Base-by-base conservation (phyloP, 305 asterid genomes). In the Euphrasia arctica region DNA sequence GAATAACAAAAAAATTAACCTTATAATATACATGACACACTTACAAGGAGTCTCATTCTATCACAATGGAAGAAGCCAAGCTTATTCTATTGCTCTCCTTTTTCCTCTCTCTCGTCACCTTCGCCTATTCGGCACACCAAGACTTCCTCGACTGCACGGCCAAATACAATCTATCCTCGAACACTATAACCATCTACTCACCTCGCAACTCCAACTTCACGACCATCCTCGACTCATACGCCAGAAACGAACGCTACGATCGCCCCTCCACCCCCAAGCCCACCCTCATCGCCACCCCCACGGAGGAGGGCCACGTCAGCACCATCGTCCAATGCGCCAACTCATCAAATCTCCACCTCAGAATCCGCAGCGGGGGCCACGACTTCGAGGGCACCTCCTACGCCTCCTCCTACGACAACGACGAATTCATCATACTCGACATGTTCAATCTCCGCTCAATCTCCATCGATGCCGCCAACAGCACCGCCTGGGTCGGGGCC, bases 311-410 rank as follows among this genome's bases (percentile, higher is more conserved):
- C 13, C 54, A 48, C 1, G 54, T 48, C 54, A 12, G 54, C 54
- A 14, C 54, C 54, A 14, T 1, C 18, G 54, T 48, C 54, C 3
- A 0, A 18, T 49, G 18, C 7, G 22, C 54, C 1, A 11, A 1
- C 2, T 1, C 18, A 4, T 10, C 54, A 8, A 49, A 49, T 1
- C 6, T 81, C 57, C 81, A 68, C 8, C 74, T 85, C 39, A 80
- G 69, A 59, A 75, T 78, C 58, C 75, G 88, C 18, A 85, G 91
- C 54, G 91, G 91, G 0, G 88, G 91, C 43, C 91, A 82, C 25
- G 87, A 84, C 54, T 81, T 69, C 11, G 88, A 82, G 48, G 91
- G 91, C 0, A 11, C 75, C 27, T 84, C 91, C 0, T 84, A 84
- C 18, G 79, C 77, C 9, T 77, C 85, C 49, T 55, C 22, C 22